Evolutionary conservation across 331 rosid species (phyloP).

Genomic region (Quercus tomentella): DNA sequence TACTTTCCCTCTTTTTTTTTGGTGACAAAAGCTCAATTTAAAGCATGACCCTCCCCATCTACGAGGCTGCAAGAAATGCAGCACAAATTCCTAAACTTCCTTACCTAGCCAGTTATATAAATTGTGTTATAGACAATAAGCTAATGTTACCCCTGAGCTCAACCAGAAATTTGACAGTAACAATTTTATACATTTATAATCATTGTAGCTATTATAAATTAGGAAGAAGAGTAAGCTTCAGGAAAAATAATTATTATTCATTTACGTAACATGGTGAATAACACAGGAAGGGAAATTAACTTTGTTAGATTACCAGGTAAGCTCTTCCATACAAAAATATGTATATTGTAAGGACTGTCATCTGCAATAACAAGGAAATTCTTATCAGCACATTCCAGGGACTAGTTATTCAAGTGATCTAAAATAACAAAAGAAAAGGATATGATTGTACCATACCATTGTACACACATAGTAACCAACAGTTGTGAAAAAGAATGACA

Average conservation of each 20-base stretch:
- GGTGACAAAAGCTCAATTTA: neutral
- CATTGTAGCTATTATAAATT: neutral
- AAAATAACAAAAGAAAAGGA: neutral
- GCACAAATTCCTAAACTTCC: neutral
- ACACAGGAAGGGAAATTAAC: neutral
- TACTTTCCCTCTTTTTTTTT: neutral
- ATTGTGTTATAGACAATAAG: neutral
- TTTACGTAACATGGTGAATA: neutral
- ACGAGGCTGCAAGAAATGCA: neutral
- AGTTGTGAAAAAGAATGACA: conserved; percentile 90
- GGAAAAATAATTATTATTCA: neutral
- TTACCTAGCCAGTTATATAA: neutral
- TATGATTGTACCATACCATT: conserved; percentile 51
- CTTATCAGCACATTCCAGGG: neutral
- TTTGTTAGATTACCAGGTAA: conserved; percentile 69
- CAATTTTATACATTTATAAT: neutral
- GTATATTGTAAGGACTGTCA: conserved; percentile 94
- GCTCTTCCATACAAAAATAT: conserved; percentile 88
- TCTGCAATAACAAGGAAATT: conserved; percentile 48
- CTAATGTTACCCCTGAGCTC: neutral
- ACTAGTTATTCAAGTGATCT: neutral
- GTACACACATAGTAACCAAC: conserved; percentile 96
- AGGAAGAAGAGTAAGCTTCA: neutral
- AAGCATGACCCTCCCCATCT: neutral
- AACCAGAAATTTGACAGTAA: neutral